Evolutionary conservation across 257 asterid genomes (phyloP).

Genomic region (Nicotiana knightiana): DNA sequence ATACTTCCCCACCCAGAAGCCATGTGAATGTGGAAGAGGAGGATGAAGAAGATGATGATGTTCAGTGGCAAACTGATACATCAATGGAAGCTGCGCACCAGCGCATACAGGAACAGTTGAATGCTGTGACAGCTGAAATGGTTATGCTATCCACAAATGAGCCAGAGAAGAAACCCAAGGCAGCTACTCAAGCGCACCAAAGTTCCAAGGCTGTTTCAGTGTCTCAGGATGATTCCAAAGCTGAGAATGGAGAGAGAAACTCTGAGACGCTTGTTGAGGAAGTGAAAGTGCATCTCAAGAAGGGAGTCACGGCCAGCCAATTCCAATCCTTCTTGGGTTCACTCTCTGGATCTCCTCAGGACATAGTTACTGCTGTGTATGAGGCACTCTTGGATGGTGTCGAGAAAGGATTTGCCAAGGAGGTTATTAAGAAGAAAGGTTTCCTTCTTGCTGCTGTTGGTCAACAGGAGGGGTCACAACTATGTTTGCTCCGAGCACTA

Average conservation of each 20-base stretch:
- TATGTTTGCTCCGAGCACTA: constrained; percentile 8
- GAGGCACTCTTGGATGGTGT: constrained; percentile 23
- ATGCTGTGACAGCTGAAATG: constrained; percentile 24
- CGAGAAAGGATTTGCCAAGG: constrained; percentile 22
- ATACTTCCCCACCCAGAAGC: constrained; percentile 5
- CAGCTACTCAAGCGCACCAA: not conserved
- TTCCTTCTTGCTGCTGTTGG: constrained; percentile 20
- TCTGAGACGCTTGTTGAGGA: constrained; percentile 8
- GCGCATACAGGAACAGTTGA: constrained; percentile 27
- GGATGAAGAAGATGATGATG: constrained; percentile 20
- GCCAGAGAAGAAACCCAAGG: constrained; percentile 7
- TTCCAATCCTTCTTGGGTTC: constrained; percentile 8
- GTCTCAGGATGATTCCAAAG: not conserved
- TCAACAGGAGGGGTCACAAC: constrained; percentile 14
- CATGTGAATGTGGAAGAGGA: constrained; percentile 12
- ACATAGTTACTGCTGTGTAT: constrained; percentile 17
- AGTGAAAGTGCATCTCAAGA: constrained; percentile 12
- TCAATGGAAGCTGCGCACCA: constrained; percentile 23
- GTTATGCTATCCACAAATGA: constrained; percentile 26
- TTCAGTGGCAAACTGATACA: constrained; percentile 31
- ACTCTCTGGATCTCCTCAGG: constrained; percentile 14
- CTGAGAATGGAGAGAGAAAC: not conserved
- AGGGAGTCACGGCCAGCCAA: constrained; percentile 8
- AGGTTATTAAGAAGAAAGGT: constrained; percentile 18
- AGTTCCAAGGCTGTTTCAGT: not conserved